phyloP scores from a whole-genome alignment of 768 basidiomycete genomes.

The Hygrocybe coccinea region DNA sequence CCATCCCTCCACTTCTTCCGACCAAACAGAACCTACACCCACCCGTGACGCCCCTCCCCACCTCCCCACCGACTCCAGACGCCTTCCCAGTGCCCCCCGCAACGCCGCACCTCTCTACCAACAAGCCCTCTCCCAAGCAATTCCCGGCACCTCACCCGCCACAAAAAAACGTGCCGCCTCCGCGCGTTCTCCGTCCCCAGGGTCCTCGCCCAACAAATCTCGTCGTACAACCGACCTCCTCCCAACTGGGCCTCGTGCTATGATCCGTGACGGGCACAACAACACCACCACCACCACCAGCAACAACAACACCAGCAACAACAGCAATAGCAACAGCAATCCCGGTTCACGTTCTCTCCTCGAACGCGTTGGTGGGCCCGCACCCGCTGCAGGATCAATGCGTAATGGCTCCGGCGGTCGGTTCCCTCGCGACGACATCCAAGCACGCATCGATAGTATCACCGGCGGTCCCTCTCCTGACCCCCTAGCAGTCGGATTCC shows the following conservation, averaged over 20 bases:
- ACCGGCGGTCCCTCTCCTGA: conserved; percentile 51
- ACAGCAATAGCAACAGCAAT: no score
- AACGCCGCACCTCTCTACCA: conserved; percentile 53
- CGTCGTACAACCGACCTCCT: conserved; percentile 23
- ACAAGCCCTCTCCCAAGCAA: conserved; percentile 59
- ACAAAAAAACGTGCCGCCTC: conserved; percentile 63
- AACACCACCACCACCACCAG: no score
- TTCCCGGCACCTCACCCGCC: conserved; percentile 41
- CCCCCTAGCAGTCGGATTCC: conserved; percentile 43
- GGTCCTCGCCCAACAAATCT: conserved; percentile 63
- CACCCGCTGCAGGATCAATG: conserved; percentile 24
- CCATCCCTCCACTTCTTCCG: conserved; percentile 30
- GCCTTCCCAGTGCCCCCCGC: conserved; percentile 46
- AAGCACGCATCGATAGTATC: conserved; percentile 74
- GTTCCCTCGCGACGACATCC: conserved; percentile 61
- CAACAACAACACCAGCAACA: no score
- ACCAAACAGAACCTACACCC: conserved; percentile 28
- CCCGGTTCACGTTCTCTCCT: conserved; percentile 58
- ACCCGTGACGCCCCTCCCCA: conserved; percentile 30
- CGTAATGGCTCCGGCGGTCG: conserved; percentile 33
- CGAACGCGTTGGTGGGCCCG: conserved; percentile 71
- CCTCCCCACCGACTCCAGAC: conserved; percentile 40
- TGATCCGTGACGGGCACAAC: conserved; percentile 62
- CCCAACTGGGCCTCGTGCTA: conserved; percentile 83
- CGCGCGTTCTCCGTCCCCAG: conserved; percentile 62